Conservation (phyloP, 2,329 filamentous ascomycete species). For the Fusarium tupiense region DNA sequence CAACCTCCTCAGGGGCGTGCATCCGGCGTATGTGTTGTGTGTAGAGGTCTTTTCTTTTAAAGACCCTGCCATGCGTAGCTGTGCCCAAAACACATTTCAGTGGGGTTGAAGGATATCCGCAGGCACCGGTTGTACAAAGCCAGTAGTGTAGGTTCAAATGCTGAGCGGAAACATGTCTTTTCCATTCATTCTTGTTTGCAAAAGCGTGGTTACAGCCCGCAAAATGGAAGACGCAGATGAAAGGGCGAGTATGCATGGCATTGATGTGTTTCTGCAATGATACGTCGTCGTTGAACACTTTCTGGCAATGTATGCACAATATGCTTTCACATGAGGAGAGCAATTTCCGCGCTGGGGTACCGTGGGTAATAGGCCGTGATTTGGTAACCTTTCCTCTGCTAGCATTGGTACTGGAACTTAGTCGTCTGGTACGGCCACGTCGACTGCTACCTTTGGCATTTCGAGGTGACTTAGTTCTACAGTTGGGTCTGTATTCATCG, state of each 20-base stretch:
- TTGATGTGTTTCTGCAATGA: constrained; percentile 61
- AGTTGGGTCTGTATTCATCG: constrained; percentile 5
- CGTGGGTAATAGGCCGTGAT: background rate
- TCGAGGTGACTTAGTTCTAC: background rate
- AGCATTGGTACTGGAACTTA: background rate
- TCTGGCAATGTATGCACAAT: constrained; percentile 32
- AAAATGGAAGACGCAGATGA: constrained; percentile 80
- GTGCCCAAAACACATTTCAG: constrained; percentile 20
- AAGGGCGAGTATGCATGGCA: constrained; percentile 67
- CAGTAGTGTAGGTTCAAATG: constrained; percentile 81
- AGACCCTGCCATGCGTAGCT: constrained; percentile 68
- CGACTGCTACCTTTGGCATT: constrained; percentile 11
- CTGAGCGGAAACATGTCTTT: constrained; percentile 83
- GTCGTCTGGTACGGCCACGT: constrained; percentile 22
- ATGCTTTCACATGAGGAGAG: constrained; percentile 4
- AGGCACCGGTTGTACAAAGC: constrained; percentile 75
- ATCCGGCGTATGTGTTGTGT: constrained; percentile 88
- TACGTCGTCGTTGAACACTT: constrained; percentile 55
- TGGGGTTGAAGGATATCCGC: constrained; percentile 50
- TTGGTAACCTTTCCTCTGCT: constrained; percentile 19
- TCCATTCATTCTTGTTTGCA: constrained; percentile 92
- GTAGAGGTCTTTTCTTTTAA: constrained; percentile 93
- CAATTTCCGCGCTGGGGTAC: constrained; percentile 3
- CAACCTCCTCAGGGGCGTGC: constrained; percentile 66
- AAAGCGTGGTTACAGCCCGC: constrained; percentile 82